Base-by-base conservation (phyloP, 2,329 filamentous ascomycete genomes). In the Diplodia seriata region DNA sequence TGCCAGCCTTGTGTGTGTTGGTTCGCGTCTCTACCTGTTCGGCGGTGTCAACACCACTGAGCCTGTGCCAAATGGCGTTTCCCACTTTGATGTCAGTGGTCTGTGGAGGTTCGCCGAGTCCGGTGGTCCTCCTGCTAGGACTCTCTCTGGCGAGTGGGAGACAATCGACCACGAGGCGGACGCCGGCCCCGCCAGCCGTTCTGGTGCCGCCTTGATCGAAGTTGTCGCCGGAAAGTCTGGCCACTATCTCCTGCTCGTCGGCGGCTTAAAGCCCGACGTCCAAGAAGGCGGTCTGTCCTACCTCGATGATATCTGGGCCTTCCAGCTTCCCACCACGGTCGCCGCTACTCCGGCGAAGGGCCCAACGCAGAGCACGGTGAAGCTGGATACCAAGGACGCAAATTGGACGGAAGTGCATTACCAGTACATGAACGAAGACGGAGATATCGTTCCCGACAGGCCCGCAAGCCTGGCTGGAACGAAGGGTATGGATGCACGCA, bases 341-440 rank as follows among this genome's bases (percentile, higher is more conserved):
- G 77, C 80, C 40, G 83, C 78, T 14, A 81, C 82, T 8, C 79
- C 79, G 14, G 75, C 82, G 33, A 87, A 87, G 73, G 85, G 87
- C 70, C 76, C 77, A 11, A 82, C 85, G 33, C 78, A 84, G 4
- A 74, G 79, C 18, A 79, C 77, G 62, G 71, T 86, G 15, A 80
- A 79, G 36, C 75, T 76, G 26, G 79, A 83, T 8, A 85, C 84
- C n/a, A 81, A 81, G 3, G 79, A 81, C 68, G 79, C 78, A 18
- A 79, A 77, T 64, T 87, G 85, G 85, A 80, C 82, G 3, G 83
- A 86, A 74, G 81, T 83, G 0, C 78, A 82, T 57, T 81, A 86
- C 49, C 74, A 78, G 29, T 79, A 82, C 7, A 77, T 81, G 6
- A 81, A 81, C 69, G 79, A 82, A 65, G 77, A 77, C 26, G 78